A percentile compares a stretch with the other conserved stretches of the same genome.
phyloP scores from a whole-genome alignment of 2,329 filamentous ascomycete species.

The Pseudogymnoascus sp. region DNA sequence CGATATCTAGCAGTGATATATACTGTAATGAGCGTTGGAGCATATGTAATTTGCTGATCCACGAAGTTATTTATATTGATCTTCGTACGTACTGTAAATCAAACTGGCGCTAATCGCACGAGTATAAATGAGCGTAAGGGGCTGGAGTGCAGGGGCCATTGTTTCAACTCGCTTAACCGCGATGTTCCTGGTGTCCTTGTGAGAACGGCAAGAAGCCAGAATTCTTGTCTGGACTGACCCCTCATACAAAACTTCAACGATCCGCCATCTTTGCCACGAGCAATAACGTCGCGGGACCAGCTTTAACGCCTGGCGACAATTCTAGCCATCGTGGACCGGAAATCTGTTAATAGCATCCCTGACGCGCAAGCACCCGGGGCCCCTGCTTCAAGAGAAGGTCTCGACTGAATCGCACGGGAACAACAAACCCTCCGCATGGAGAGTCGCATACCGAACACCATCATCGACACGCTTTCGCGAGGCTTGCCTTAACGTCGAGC shows the following conservation, averaged over 20 bases:
- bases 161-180: conserved; percentile 6
- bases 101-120: conserved; percentile 1
- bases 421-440: conserved; percentile 5
- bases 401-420: conserved; percentile 4
- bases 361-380: neutral
- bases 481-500: neutral
- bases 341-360: neutral
- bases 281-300: neutral
- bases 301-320: neutral
- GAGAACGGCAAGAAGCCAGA: conserved; percentile 7
- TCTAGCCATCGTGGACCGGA: neutral
- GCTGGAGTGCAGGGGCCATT: conserved; percentile 5
- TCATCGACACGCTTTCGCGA: neutral
- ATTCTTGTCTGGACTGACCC: conserved; percentile 3
- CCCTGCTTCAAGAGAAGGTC: neutral
- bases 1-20: neutral
- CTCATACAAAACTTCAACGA: conserved; percentile 1
- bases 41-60: neutral
- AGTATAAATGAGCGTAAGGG: conserved; percentile 7
- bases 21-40: neutral
- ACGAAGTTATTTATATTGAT: conserved; percentile 2
- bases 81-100: conserved; percentile 7
- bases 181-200: conserved; percentile 6
- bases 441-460: conserved; percentile 3
- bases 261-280: neutral